Conservation (phyloP, 2,329 filamentous ascomycete genomes). For the Talaromyces sp. region DNA sequence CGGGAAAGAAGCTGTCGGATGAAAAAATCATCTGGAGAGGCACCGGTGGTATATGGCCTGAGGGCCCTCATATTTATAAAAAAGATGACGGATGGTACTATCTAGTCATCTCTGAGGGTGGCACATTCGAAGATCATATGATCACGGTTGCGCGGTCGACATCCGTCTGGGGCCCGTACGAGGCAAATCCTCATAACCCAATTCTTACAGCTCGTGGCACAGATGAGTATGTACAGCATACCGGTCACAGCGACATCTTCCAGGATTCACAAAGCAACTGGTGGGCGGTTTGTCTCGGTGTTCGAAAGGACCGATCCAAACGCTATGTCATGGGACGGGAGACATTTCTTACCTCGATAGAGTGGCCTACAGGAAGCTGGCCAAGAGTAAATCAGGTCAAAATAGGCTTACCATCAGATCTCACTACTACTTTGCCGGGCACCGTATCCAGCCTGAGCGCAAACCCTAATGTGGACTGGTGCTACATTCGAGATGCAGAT, state of each 20-base stretch:
- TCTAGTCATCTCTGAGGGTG: constrained; percentile 47
- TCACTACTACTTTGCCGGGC: background rate
- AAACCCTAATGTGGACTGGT: constrained; percentile 20
- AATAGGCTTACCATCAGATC: constrained; percentile 18
- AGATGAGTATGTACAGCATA: constrained; percentile 47
- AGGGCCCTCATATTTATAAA: constrained; percentile 51
- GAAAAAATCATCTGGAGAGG: constrained; percentile 42
- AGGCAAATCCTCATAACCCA: constrained; percentile 38
- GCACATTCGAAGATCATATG: constrained; percentile 28
- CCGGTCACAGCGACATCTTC: constrained; percentile 58
- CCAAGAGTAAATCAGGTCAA: constrained; percentile 31
- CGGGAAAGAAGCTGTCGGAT: background rate
- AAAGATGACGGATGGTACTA: constrained; percentile 49
- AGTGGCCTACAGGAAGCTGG: constrained; percentile 50
- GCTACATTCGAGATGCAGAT: constrained; percentile 28
- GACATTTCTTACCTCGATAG: constrained; percentile 48
- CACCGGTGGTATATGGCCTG: constrained; percentile 40
- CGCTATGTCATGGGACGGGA: constrained; percentile 57
- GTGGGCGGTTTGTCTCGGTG: constrained; percentile 49
- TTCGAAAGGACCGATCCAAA: constrained; percentile 29
- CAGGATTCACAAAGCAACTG: constrained; percentile 50
- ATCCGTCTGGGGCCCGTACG: constrained; percentile 38
- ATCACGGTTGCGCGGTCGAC: constrained; percentile 30
- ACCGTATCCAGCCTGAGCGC: constrained; percentile 12
- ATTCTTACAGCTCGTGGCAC: constrained; percentile 42